Conservation (phyloP, 768 basidiomycete species). For the Rhodotorula sphaerocarpa region DNA sequence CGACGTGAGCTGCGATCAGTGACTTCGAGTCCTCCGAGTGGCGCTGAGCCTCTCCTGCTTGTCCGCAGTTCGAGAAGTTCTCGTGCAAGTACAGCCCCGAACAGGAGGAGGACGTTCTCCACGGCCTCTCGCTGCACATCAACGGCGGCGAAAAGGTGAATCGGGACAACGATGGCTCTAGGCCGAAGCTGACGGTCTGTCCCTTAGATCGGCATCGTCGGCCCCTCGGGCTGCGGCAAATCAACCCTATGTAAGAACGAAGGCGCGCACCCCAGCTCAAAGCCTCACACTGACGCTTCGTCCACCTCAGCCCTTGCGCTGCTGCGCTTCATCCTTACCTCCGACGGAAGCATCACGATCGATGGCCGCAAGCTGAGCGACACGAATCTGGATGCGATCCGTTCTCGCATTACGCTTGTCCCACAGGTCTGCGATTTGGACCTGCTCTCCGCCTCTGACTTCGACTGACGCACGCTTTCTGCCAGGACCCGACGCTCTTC, state of each 20-base stretch:
- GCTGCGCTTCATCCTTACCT: slow-evolving; percentile 46
- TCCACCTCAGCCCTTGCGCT: slow-evolving; percentile 41
- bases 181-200: neutral
- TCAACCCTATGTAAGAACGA: slow-evolving; percentile 35
- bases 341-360: slow-evolving; percentile 41
- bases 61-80: slow-evolving; percentile 36
- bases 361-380: slow-evolving; percentile 45
- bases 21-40: no score
- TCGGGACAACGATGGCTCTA: neutral
- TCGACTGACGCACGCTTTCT: neutral
- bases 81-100: slow-evolving; percentile 38
- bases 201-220: slow-evolving; percentile 45
- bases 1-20: slow-evolving; percentile 3
- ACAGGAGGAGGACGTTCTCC: slow-evolving; percentile 43
- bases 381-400: slow-evolving; percentile 51
- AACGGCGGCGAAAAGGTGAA: slow-evolving; percentile 42
- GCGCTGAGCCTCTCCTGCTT: no score
- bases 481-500: slow-evolving; percentile 33
- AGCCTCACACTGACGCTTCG: neutral
- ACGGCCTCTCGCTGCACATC: slow-evolving; percentile 43
- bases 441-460: no score
- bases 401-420: slow-evolving; percentile 51
- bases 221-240: slow-evolving; percentile 46
- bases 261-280: neutral
- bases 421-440: slow-evolving; percentile 36